phyloP scores from a whole-genome alignment of 1,139 yeast genomes.

The Pichia sp. region DNA sequence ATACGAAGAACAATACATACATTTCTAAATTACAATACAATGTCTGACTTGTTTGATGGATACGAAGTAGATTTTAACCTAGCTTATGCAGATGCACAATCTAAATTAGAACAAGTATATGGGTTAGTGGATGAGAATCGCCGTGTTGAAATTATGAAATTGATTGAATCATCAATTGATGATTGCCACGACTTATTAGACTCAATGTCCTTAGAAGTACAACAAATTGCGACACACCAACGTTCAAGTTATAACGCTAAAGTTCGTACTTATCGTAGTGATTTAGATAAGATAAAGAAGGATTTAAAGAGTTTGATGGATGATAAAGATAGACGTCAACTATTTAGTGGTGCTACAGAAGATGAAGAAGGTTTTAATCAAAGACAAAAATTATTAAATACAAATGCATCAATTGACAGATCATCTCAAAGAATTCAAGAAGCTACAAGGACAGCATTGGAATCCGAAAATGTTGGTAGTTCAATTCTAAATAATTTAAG shows the following conservation, averaged over 20 bases:
- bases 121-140: constrained; percentile 48
- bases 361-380: constrained; percentile 57
- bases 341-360: constrained; percentile 55
- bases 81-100: constrained; percentile 63
- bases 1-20: background rate
- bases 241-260: constrained; percentile 66
- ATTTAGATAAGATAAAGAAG: constrained; percentile 52
- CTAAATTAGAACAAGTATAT: constrained; percentile 55
- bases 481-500: constrained; percentile 83
- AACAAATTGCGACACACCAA: constrained; percentile 66
- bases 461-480: constrained; percentile 89
- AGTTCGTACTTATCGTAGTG: constrained; percentile 59
- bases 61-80: constrained; percentile 74
- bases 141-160: constrained; percentile 46
- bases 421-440: constrained; percentile 80
- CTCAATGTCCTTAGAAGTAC: constrained; percentile 76
- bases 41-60: constrained; percentile 58
- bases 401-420: constrained; percentile 76
- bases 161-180: constrained; percentile 64
- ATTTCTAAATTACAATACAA: constrained; percentile 16
- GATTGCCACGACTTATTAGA: constrained; percentile 76
- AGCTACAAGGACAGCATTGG: constrained; percentile 84
- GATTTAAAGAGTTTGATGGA: constrained; percentile 49
- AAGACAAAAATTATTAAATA: constrained; percentile 72
- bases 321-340: constrained; percentile 57